Evolutionary conservation across 208 protist genomes (phyloP).

Genomic region (Trichomonas vaginalis): DNA sequence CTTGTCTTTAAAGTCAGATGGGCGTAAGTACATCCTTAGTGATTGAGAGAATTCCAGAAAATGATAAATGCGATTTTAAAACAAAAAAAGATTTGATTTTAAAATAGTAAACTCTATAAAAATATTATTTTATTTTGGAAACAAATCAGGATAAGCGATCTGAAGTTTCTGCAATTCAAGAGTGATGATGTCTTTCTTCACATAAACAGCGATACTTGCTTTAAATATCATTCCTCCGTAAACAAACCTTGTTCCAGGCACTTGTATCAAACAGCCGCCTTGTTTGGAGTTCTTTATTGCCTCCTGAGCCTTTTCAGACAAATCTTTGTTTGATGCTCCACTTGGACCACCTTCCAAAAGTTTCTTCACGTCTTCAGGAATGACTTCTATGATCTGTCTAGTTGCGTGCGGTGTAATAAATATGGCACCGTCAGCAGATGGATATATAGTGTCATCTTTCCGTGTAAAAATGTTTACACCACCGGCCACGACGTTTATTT

Average conservation of each 20-base stretch:
- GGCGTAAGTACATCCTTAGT: no score
- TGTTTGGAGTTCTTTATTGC: not conserved
- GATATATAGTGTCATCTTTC: not conserved
- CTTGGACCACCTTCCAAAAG: not conserved
- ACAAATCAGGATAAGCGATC: not conserved
- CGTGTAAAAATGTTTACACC: not conserved
- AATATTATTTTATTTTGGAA: not conserved
- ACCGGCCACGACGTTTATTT: not conserved
- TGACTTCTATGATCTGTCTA: not conserved
- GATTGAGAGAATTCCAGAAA: no score
- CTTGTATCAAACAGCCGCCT: not conserved
- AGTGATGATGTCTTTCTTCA: not conserved
- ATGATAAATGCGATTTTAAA: no score
- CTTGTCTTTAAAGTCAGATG: no score
- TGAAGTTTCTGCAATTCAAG: not conserved
- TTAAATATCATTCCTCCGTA: slow-evolving; percentile 7
- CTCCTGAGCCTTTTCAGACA: not conserved
- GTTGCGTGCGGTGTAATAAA: not conserved
- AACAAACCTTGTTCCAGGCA: not conserved
- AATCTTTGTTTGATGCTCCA: not conserved
- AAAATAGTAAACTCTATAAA: not conserved
- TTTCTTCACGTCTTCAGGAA: not conserved
- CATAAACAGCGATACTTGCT: not conserved
- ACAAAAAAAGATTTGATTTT: no score
- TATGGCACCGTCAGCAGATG: not conserved